Evolutionary conservation across 208 protist genomes (phyloP), one percentile per base, ranked within the genome.

Genomic region (Crithidia bombi): DNA sequence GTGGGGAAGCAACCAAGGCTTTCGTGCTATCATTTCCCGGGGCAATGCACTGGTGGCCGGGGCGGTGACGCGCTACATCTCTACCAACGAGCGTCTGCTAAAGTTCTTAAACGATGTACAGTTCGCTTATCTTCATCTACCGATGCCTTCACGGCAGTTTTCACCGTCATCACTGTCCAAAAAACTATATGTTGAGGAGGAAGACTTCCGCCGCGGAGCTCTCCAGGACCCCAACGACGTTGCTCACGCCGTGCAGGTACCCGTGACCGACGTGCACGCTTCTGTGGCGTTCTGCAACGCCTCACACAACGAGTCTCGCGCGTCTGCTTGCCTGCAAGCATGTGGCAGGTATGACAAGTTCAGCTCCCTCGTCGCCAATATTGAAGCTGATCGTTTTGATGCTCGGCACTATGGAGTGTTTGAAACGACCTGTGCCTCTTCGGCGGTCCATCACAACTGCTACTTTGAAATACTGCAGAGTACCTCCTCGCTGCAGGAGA

Each of bases 21-120:
- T 36, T 1, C 15, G 5, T 19, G 10, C 2, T 5, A 15, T 12
- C 26, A 26, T 63, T 4, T 9, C 5, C 7, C 15, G 36, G 11
- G 54, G 28, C 3, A 35, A 58, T 11, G 7, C 10, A 0, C 28
- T 44, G 9, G 36, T 62, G 3, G 26, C 19, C 17, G 71, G 71
- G 14, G 64, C 71, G 25, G 56, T 61, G 14, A 61, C 54, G 3
- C 71, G 71, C 33, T 77, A 69, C 47, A 25, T 77, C 39, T 50
- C 47, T 3, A 77, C 71, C 15, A 59, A 52, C 32, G 28, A 38
- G 44, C 44, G 51, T 5, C 2, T 39, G 0, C n/a, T 64, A 12
- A 64, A 43, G 56, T 46, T 66, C n/a, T 15, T 70, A 5, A 21
- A 49, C 15, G 44, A 17, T 12, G 71, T 77, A 23, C 5, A 26